Percentiles rank a stretch among this genome's conserved stretches.
Evolutionary conservation across 2,329 filamentous ascomycete genomes (phyloP).

Genomic region (Cladophialophora exuberans): DNA sequence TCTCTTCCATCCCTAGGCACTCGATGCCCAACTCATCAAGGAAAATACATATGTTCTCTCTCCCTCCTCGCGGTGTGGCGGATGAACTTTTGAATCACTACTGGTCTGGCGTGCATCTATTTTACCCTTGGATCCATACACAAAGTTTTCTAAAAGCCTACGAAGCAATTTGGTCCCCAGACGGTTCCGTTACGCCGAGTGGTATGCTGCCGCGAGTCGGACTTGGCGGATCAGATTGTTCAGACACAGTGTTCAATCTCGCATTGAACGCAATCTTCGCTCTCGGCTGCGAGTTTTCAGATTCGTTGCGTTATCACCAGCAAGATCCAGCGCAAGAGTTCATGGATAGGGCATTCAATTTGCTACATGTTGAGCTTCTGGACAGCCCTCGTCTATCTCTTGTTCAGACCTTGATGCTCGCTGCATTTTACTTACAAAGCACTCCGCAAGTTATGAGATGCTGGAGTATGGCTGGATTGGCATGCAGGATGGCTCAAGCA

Average conservation of each 20-base stretch:
- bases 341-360: slow-evolving; percentile 3
- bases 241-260: background rate
- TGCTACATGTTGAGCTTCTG: background rate
- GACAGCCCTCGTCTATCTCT: background rate
- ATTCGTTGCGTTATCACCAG: background rate
- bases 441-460: background rate
- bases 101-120: background rate
- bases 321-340: background rate
- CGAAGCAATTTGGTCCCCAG: background rate
- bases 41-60: background rate
- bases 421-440: background rate
- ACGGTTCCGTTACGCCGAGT: background rate
- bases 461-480: background rate
- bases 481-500: slow-evolving; percentile 2
- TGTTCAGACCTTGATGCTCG: slow-evolving; percentile 4
- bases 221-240: background rate
- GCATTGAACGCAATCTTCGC: slow-evolving; percentile 4
- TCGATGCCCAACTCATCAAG: background rate
- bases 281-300: background rate
- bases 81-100: slow-evolving; percentile 1
- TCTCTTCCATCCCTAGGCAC: background rate
- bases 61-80: background rate
- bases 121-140: slow-evolving; percentile 3
- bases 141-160: background rate
- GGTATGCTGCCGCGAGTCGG: background rate